A percentile compares a stretch with the other conserved stretches of the same genome.
These are phyloP conservation scores for Dipodascus geniculatus DNA, from an alignment of 805 yeast genomes.

Conservation along the genomic window DNA sequence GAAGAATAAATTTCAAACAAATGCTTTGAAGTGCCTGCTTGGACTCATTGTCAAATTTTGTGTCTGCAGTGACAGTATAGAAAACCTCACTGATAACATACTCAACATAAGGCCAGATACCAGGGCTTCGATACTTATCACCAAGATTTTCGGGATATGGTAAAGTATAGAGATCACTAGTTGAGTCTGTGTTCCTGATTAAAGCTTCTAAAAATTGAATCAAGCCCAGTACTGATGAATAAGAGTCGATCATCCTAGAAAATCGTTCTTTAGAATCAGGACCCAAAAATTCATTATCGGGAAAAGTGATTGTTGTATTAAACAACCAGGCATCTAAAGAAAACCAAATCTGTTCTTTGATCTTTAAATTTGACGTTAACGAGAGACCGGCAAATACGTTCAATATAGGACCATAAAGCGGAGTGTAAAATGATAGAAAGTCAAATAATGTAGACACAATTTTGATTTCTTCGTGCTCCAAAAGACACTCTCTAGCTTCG, in stretches of 20 bases:
- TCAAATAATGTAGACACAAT: conserved; percentile 31
- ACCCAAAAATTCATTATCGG: conserved; percentile 20
- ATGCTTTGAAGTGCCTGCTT: conserved; percentile 38
- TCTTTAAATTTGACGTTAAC: conserved; percentile 27
- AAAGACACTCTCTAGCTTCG: conserved; percentile 23
- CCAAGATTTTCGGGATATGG: conserved; percentile 61
- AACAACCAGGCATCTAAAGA: conserved; percentile 61
- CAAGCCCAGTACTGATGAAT: conserved; percentile 52
- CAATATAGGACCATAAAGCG: conserved; percentile 43
- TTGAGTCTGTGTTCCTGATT: conserved; percentile 22
- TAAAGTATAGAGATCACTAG: conserved; percentile 26
- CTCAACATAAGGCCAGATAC: conserved; percentile 73
- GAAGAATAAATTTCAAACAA: conserved; percentile 40
- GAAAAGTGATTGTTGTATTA: conserved; percentile 20
- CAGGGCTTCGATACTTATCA: conserved; percentile 43
- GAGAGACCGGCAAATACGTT: conserved; percentile 48
- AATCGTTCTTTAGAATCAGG: conserved; percentile 33
- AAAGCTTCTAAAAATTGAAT: conserved; percentile 39
- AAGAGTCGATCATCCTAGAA: conserved; percentile 35
- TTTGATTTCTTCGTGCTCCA: conserved; percentile 7
- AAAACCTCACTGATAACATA: conserved; percentile 59
- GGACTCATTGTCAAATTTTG: conserved; percentile 28
- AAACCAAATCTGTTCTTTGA: conserved; percentile 51
- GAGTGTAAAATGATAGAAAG: conserved; percentile 35
- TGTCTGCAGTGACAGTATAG: conserved; percentile 34